Evolutionary conservation across 305 asterid species (phyloP).

Genomic region (Fraxinus xanthoxyloides): DNA sequence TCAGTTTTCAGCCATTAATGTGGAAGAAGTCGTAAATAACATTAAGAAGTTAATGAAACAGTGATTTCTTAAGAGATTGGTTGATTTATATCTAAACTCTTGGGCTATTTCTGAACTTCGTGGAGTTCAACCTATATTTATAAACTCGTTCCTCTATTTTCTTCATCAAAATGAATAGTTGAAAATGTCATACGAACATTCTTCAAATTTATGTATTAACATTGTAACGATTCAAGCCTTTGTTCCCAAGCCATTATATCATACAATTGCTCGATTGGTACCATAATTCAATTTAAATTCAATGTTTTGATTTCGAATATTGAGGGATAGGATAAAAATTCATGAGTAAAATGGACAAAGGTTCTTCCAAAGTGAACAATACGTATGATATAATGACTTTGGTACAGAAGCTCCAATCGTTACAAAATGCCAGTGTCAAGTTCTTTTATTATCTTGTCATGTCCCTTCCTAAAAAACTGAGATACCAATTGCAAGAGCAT

Average conservation of each 20-base stretch:
- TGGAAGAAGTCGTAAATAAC: slow-evolving; percentile 54
- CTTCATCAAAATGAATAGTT: neutral
- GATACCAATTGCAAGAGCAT: neutral
- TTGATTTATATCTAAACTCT: neutral
- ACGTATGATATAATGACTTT: too few species aligned
- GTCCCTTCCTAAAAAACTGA: neutral
- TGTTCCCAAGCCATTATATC: too few species aligned
- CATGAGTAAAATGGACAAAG: too few species aligned
- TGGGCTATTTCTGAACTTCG: neutral
- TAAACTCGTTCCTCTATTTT: neutral
- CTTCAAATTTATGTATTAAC: too few species aligned
- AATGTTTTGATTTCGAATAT: too few species aligned
- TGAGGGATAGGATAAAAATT: too few species aligned
- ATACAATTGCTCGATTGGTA: too few species aligned
- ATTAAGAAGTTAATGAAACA: slow-evolving; percentile 58
- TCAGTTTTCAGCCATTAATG: slow-evolving; percentile 53
- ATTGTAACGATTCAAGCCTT: too few species aligned
- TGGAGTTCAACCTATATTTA: neutral
- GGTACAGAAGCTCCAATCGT: too few species aligned
- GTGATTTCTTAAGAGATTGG: slow-evolving; percentile 24
- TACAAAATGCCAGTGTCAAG: neutral
- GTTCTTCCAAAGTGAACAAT: too few species aligned
- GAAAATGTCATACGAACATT: neutral
- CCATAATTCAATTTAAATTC: too few species aligned
- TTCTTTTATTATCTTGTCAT: neutral